These are phyloP conservation scores for Plenodomus tracheiphilus DNA, from an alignment of 2,329 filamentous ascomycete species.

Conservation along the genomic window DNA sequence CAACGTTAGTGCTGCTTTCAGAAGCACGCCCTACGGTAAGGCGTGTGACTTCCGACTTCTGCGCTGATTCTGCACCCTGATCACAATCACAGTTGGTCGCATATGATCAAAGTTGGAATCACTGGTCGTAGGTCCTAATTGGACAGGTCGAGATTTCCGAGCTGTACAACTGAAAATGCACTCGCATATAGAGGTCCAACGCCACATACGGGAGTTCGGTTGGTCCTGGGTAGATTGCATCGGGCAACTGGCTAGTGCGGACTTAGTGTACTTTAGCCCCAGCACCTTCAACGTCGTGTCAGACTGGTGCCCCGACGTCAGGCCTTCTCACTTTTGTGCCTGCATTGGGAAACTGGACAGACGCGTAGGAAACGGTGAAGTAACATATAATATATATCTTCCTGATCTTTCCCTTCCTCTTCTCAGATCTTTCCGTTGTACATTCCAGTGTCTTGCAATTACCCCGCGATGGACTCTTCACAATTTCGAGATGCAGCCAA, in stretches of 20 bases:
- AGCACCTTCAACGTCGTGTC: neutral
- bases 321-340: neutral
- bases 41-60: neutral
- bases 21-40: neutral
- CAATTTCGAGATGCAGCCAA: constrained; percentile 79
- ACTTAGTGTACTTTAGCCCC: neutral
- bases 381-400: neutral
- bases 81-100: no score
- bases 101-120: no score
- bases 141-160: no score
- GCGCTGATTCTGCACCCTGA: no score
- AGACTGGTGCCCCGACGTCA: neutral
- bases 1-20: neutral
- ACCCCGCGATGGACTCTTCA: constrained; percentile 65
- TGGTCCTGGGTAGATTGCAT: neutral
- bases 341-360: neutral
- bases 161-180: no score
- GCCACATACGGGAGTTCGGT: neutral
- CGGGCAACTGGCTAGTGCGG: neutral
- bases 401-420: neutral
- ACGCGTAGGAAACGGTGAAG: no score
- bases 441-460: neutral
- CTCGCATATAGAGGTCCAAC: no score
- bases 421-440: neutral
- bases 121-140: no score